Evolutionary conservation across 495 filamentous ascomycete species (phyloP).

Genomic region (Penicillium psychrofluorescens): DNA sequence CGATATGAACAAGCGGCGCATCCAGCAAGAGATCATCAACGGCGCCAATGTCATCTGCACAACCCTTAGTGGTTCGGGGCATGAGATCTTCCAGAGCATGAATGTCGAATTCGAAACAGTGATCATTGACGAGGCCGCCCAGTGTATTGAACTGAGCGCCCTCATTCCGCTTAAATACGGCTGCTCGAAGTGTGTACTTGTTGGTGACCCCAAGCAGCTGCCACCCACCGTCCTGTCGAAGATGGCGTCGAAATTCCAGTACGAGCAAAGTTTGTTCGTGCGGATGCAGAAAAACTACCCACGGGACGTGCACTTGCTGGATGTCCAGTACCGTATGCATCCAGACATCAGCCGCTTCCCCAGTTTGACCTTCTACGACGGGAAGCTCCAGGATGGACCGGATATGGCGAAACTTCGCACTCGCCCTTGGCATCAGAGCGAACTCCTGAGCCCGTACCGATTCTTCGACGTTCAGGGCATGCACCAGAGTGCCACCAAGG

Average conservation of each 20-base stretch:
- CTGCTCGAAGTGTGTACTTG: constrained; percentile 91
- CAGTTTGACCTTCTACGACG: constrained; percentile 85
- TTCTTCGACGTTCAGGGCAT: constrained; percentile 95
- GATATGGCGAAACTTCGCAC: constrained; percentile 69
- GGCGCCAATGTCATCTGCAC: constrained; percentile 89
- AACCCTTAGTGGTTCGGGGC: constrained; percentile 89
- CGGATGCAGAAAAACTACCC: constrained; percentile 93
- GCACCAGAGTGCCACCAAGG: constrained; percentile 66
- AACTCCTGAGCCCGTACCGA: constrained; percentile 82
- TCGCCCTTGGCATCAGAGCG: constrained; percentile 77
- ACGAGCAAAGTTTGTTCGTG: constrained; percentile 96
- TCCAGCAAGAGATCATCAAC: constrained; percentile 87
- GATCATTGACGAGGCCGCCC: constrained; percentile 95
- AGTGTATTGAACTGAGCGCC: constrained; percentile 95
- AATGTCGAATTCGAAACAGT: constrained; percentile 98
- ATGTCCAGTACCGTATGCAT: constrained; percentile 98
- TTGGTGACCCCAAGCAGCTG: constrained; percentile 95
- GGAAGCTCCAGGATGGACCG: constrained; percentile 72
- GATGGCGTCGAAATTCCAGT: constrained; percentile 85
- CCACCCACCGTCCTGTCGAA: constrained; percentile 93
- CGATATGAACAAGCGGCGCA: constrained; percentile 75
- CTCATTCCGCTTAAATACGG: constrained; percentile 97
- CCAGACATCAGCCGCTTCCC: constrained; percentile 89
- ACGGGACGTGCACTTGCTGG: constrained; percentile 84
- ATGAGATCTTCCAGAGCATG: constrained; percentile 93